Base-by-base conservation (phyloP, 345 rosid genomes). In the Pistacia atlantica region DNA sequence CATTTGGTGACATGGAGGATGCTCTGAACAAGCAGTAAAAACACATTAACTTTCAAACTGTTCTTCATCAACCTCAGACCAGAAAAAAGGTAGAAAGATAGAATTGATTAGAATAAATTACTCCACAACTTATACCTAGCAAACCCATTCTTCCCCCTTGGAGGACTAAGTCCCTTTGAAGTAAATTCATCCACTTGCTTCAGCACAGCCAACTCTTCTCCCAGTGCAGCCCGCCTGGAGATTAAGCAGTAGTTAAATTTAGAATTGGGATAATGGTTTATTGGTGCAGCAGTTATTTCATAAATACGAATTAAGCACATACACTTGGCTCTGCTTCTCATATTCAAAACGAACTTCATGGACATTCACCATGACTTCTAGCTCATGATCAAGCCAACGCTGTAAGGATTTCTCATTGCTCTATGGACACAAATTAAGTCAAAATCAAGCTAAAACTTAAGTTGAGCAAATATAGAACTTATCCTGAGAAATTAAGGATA, bases 281-380 rank as follows among this genome's bases (percentile, higher is more conserved):
- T 42, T 59, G 54, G 59, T 31, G 78, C 45, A 22, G 14, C 49
- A 73, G 66, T 17, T 62, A 70, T 35, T 65, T 75, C 11, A 60
- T 33, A 22, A 48, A 59, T 45, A 68, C 49, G 76, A 58, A 83
- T 46, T 71, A 33, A 52, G 45, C 65, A 80, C 98, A 57, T 91
- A 96, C 99, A 96, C 98, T 78, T 96, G 95, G 84, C 98, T 92
- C 87, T 96, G 99, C 81, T 88, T 96, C 88, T 93, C 98, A 71
- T 93, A 96, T 80, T 96, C 99, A 67, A 87, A 87, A 70, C 98
- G 98, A 67, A 96, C 99, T 92, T 91, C 99, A 80, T 93, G 98
- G 84, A 96, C 95, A 84, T 96, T 91, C 85, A 96, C 99, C 97
- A 93, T 92, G 81, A 96, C 98, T 87, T 96, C 98, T 77, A 96